Percentiles rank a stretch among this genome's conserved stretches.
Conservation (phyloP, 2,329 filamentous ascomycete genomes). For the Cladorrhinum sp. region DNA sequence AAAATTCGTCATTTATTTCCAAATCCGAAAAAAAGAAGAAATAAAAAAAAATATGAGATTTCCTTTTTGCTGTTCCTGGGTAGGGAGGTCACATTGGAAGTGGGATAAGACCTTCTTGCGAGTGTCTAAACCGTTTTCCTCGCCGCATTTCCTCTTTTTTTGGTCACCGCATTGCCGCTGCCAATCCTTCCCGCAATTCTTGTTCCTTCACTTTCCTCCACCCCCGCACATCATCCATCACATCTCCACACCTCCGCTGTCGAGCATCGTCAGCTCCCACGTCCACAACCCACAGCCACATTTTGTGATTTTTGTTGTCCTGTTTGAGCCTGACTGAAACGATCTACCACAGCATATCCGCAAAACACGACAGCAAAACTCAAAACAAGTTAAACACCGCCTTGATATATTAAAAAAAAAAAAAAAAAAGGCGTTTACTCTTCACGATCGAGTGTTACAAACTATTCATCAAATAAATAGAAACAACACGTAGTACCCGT, state of each 20-base stretch:
- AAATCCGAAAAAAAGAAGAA: background rate
- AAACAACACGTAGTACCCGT: background rate
- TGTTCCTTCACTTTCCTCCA: background rate
- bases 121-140: constrained; percentile 2
- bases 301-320: background rate
- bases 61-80: background rate
- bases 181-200: background rate
- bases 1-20: background rate
- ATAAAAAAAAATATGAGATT: background rate
- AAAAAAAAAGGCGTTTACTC: background rate
- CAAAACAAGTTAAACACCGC: no score
- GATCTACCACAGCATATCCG: background rate
- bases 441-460: background rate
- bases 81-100: background rate
- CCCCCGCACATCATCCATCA: background rate
- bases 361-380: no score
- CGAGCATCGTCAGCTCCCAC: no score
- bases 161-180: constrained; percentile 12
- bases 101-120: background rate
- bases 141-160: constrained; percentile 15
- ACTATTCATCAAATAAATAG: background rate
- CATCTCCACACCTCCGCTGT: background rate
- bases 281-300: background rate
- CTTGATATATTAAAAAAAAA: background rate
- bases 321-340: background rate